Percentiles rank a stretch among this genome's conserved stretches.
These are phyloP conservation scores for Clathrus columnatus DNA, from an alignment of 768 basidiomycete genomes.

Conservation along the genomic window DNA sequence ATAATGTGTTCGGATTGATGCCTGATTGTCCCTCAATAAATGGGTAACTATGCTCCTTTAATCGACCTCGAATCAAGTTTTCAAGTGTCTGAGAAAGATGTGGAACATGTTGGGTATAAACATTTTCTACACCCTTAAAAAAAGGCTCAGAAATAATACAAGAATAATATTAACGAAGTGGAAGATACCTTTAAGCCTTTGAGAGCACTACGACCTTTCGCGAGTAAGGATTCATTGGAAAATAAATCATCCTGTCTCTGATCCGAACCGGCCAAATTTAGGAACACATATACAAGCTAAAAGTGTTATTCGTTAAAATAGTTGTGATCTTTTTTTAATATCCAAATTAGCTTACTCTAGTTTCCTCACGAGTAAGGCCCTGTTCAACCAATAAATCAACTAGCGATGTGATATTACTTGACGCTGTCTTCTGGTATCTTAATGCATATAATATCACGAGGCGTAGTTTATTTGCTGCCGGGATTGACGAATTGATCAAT, in stretches of 20 bases:
- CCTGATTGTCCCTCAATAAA: conserved; percentile 57
- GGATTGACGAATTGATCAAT: conserved; percentile 56
- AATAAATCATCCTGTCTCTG: conserved; percentile 97
- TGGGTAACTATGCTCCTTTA: conserved; percentile 85
- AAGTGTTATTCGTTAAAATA: neutral
- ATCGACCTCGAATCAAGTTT: conserved; percentile 71
- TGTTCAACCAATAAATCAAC: conserved; percentile 69
- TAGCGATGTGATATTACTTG: conserved; percentile 70
- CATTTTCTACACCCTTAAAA: conserved; percentile 89
- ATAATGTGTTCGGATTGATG: conserved; percentile 51
- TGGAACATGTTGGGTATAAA: conserved; percentile 95
- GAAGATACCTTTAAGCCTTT: conserved; percentile 80
- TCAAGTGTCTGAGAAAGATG: conserved; percentile 91
- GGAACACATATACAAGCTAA: conserved; percentile 85
- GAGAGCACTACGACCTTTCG: conserved; percentile 87
- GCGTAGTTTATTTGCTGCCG: conserved; percentile 77
- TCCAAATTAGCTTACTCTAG: conserved; percentile 38
- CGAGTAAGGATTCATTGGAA: conserved; percentile 88
- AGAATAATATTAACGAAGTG: neutral
- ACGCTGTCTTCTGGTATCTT: conserved; percentile 86
- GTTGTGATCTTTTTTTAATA: neutral
- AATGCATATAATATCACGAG: conserved; percentile 88
- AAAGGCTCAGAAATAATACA: neutral
- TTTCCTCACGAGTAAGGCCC: conserved; percentile 70
- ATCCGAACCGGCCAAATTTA: conserved; percentile 91